These are phyloP conservation scores for Mercurialis annua DNA, from an alignment of 345 rosid species.

Conservation along the genomic window DNA sequence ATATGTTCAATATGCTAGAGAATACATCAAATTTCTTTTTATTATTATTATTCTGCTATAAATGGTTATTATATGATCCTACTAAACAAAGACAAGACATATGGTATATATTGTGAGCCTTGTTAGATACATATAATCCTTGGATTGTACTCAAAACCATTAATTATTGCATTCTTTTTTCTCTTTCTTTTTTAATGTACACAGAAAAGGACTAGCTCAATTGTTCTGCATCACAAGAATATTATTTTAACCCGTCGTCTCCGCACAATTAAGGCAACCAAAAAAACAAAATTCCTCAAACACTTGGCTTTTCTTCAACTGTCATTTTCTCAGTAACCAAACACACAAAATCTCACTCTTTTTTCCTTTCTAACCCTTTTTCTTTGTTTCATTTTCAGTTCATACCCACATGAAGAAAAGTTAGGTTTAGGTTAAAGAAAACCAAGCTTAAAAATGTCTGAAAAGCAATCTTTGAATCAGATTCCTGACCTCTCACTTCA, in stretches of 20 bases:
- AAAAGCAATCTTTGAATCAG: conserved; percentile 27
- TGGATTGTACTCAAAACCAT: too few species aligned
- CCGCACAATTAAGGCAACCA: conserved; percentile 7
- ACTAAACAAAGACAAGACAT: too few species aligned
- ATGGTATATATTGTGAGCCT: too few species aligned
- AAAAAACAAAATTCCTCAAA: neutral
- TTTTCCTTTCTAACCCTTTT: neutral
- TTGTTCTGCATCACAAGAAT: neutral
- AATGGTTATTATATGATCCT: too few species aligned
- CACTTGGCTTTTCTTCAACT: conserved; percentile 27
- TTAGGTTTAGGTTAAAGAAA: neutral
- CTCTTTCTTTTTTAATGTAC: too few species aligned
- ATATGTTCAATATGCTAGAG: too few species aligned
- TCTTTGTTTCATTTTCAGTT: too few species aligned
- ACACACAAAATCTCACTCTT: conserved; percentile 6
- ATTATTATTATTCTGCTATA: too few species aligned
- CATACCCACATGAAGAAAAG: conserved; percentile 6
- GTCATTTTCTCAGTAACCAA: conserved; percentile 41
- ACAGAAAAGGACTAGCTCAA: neutral
- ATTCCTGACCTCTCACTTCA: conserved; percentile 60
- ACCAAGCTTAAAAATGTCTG: conserved; percentile 23
- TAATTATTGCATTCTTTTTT: too few species aligned
- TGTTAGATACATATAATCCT: too few species aligned
- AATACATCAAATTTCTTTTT: too few species aligned
- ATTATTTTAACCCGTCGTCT: conserved; percentile 10